Base-by-base conservation (phyloP, 164 flowering plant genomes). In the Nymphaea thermarum region DNA sequence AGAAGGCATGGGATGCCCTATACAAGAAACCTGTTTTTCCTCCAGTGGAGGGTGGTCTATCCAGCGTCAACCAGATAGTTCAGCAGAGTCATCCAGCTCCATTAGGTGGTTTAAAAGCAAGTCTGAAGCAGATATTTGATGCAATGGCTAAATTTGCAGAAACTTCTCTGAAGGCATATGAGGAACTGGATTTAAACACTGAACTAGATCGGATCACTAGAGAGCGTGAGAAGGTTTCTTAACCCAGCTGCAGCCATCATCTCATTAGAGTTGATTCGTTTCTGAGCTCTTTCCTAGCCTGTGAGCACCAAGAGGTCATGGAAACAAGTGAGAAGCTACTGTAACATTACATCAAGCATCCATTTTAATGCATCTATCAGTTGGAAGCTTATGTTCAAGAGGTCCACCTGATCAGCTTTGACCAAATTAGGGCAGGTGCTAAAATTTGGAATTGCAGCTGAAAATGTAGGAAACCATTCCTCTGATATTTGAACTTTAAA, bases 111-210 rank as follows among this genome's bases (percentile, higher is more conserved):
- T 66, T 90, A 14, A 96, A 87, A 70, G 77, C 76, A 1, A 82
- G 87, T 72, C 75, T 95, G 71, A 82, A 79, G 60, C 82, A 75
- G 44, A 80, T 87, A 53, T 90, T 95, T 75, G 93, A 83, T 71
- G 84, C 98, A 63, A 84, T 92, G 94, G 93, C 87, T 73, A 84
- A 73, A 79, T 91, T 85, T 67, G 69, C 84, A 3, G 84, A 81
- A 16, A 76, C 72, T 63, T 87, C 89, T 6, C 61, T 77, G 71
- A 82, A 80, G 75, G 94, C 73, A 41, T 95, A 86, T 68, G 93
- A 87, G 67, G 90, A 82, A 70, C 80, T 25, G 36, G 36, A 25
- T 25, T 95, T 42, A 69, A 89, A 96, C 5, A 72, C 71, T 65
- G 91, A 86, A 69, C 92, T 90, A 74, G 84, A 83, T 53, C 77